Percentiles rank a stretch among this genome's conserved stretches.
phyloP scores from a whole-genome alignment of 2,329 filamentous ascomycete genomes.

The Aspergillus sp. region DNA sequence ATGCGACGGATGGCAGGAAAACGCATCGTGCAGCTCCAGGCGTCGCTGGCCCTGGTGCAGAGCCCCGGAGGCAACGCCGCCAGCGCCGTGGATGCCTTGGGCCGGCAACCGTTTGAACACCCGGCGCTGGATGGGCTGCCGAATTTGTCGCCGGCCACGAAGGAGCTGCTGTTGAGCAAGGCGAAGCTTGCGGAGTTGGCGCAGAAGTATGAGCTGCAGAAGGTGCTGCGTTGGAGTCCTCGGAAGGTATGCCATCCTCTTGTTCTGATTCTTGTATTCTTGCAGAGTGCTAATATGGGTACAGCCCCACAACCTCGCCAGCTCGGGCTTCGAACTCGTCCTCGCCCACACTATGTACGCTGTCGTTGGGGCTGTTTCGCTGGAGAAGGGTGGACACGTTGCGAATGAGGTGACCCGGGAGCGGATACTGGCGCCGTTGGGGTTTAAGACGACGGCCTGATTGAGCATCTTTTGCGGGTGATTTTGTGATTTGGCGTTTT shows the following conservation, averaged over 20 bases:
- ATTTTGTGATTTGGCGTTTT: conserved; percentile 35
- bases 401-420: conserved; percentile 74
- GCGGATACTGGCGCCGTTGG: conserved; percentile 62
- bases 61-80: conserved; percentile 39
- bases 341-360: conserved; percentile 77
- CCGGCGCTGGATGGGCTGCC: conserved; percentile 69
- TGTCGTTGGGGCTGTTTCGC: conserved; percentile 81
- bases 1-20: conserved; percentile 48
- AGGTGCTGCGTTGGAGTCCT: conserved; percentile 86
- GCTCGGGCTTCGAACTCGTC: conserved; percentile 72
- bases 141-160: conserved; percentile 63
- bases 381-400: conserved; percentile 78
- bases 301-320: conserved; percentile 63
- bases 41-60: conserved; percentile 60
- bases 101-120: conserved; percentile 66
- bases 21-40: conserved; percentile 62
- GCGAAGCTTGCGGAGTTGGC: conserved; percentile 67
- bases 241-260: conserved; percentile 60
- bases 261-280: conserved; percentile 4
- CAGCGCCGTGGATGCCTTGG: conserved; percentile 47
- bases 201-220: conserved; percentile 64
- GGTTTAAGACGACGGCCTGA: conserved; percentile 31
- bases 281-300: not conserved
- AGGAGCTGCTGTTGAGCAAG: conserved; percentile 62
- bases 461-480: conserved; percentile 25